Evolutionary conservation across 148 eudicot species (phyloP), one percentile per base, ranked within the genome.

Genomic region (Camellia sinensis): DNA sequence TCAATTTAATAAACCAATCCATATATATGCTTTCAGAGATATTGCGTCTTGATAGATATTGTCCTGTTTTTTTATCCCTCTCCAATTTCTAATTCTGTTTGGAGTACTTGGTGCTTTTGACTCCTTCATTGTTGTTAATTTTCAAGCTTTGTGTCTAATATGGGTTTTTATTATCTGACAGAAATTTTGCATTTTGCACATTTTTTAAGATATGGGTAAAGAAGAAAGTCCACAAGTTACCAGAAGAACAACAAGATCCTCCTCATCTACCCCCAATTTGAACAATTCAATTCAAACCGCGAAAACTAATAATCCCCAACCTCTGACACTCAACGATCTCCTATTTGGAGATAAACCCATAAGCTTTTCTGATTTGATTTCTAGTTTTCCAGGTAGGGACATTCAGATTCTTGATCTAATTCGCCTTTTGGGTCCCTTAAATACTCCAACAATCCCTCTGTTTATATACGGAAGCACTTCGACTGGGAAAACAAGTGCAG

Each of bases 401-500:
- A 41, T 2, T 57, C 95, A 93, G 68, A 89, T 95, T 66, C 78
- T 71, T 69, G 91, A 95, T 74, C 70, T 92, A 15, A 67, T 93
- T 57, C 78, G 84, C 70, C 91, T 82, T 83, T 77, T 95, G 79
- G 99, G 99, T 78, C 93, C 95, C 46, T 69, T 89, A 71, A 83
- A 91, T 84, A 88, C 92, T 21, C 90, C 93, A n/a, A 84, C 89
- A 84, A 74, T 88, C 61, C 99, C 98, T n/a, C 72, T 95, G 4
- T 91, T 93, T 78, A 60, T 95, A 0, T 92, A 93, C n/a, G 99
- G 99, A 67, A 90, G 92, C 40, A 76, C 92, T 73, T 88, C 98
- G 10, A 89, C 97, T 0, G 99, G 98, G 66, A 95, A 95, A 82
- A 95, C 99, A 60, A 89, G 93, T 80, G 78, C 82, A 37, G 66